Evolutionary conservation across 768 basidiomycete species (phyloP).

Genomic region (Lenzites betulinus): DNA sequence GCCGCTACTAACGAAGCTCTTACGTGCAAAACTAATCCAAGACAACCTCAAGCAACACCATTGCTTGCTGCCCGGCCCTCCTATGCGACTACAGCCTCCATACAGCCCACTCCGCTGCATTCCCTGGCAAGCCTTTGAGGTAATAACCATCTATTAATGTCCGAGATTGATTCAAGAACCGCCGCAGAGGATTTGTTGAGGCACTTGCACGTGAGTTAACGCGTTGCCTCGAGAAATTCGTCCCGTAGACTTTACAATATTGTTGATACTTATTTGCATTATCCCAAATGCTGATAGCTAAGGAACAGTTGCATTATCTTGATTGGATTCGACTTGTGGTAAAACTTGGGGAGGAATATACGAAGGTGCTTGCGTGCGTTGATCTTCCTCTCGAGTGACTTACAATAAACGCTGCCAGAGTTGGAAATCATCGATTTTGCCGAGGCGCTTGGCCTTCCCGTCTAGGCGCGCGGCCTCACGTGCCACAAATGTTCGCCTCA

Average conservation of each 20-base stretch:
- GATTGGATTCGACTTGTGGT: slow-evolving; percentile 51
- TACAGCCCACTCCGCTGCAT: slow-evolving; percentile 43
- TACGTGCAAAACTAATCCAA: neutral
- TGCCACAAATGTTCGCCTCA: neutral
- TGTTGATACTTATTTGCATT: slow-evolving; percentile 40
- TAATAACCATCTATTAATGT: too few species aligned
- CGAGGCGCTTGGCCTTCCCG: slow-evolving; percentile 35
- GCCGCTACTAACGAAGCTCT: neutral
- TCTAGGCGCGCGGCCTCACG: neutral
- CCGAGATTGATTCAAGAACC: slow-evolving; percentile 41
- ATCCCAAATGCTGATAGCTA: slow-evolving; percentile 40
- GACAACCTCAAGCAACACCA: neutral
- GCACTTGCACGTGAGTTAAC: too few species aligned
- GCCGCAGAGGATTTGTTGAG: slow-evolving; percentile 39
- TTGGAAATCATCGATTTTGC: slow-evolving; percentile 40
- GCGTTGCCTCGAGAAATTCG: too few species aligned
- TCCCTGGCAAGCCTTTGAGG: slow-evolving; percentile 37
- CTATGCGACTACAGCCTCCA: slow-evolving; percentile 38
- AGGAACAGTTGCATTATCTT: slow-evolving; percentile 36
- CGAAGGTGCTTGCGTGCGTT: slow-evolving; percentile 34
- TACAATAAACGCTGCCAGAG: slow-evolving; percentile 39
- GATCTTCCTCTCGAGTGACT: slow-evolving; percentile 31
- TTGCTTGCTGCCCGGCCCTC: neutral
- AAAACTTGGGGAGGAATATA: slow-evolving; percentile 47
- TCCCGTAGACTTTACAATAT: slow-evolving; percentile 35